These are phyloP conservation scores for Quercus phellos DNA, from an alignment of 331 rosid species.

Conservation along the genomic window DNA sequence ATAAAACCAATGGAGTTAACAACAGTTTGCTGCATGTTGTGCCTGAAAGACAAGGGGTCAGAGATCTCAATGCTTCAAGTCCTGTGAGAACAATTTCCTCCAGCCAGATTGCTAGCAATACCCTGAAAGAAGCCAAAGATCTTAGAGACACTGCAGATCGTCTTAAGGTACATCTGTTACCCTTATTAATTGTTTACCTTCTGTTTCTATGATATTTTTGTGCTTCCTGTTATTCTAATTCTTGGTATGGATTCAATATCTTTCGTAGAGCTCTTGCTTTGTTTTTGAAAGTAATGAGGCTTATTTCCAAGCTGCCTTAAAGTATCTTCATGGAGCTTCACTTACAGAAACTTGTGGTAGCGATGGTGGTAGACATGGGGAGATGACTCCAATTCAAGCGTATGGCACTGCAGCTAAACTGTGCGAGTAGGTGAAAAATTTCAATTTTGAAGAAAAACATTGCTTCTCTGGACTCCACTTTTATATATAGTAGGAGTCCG, in stretches of 20 bases:
- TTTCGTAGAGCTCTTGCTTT: slow-evolving; percentile 48
- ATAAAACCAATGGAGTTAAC: slow-evolving; percentile 22
- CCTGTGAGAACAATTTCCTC: slow-evolving; percentile 37
- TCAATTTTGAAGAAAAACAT: background rate
- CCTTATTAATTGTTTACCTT: slow-evolving; percentile 20
- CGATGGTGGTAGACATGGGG: slow-evolving; percentile 48
- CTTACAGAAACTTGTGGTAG: slow-evolving; percentile 43
- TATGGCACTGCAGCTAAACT: slow-evolving; percentile 56
- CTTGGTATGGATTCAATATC: slow-evolving; percentile 1
- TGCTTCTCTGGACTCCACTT: background rate
- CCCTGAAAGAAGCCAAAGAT: slow-evolving; percentile 54
- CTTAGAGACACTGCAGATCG: slow-evolving; percentile 60
- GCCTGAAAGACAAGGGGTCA: slow-evolving; percentile 34
- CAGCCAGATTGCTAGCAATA: slow-evolving; percentile 34
- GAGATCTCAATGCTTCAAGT: slow-evolving; percentile 32
- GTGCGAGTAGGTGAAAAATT: slow-evolving; percentile 48
- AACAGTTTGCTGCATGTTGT: slow-evolving; percentile 21
- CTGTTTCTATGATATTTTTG: slow-evolving; percentile 15
- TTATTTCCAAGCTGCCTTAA: slow-evolving; percentile 71
- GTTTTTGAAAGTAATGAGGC: slow-evolving; percentile 63
- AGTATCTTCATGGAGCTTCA: slow-evolving; percentile 68
- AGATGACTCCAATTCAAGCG: slow-evolving; percentile 41
- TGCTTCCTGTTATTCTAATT: slow-evolving; percentile 10
- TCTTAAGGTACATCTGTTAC: slow-evolving; percentile 51
- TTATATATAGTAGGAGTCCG: background rate